These are phyloP conservation scores for Glycine tomentella DNA, from an alignment of 306 rosid species.

Conservation along the genomic window DNA sequence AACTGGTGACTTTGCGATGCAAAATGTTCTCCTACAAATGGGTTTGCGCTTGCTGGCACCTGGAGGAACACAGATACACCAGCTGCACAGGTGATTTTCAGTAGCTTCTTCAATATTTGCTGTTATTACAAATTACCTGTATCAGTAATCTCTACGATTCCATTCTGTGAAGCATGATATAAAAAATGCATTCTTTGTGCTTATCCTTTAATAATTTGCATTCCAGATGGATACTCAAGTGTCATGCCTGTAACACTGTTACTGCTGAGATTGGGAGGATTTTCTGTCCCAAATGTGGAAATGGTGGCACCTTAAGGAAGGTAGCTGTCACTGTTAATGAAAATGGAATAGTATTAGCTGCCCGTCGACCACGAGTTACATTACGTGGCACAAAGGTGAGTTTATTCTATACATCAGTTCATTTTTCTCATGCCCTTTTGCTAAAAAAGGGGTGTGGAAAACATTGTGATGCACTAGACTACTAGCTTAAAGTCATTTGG, in stretches of 20 bases:
- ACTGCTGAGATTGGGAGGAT: constrained; percentile 89
- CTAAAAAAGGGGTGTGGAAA: neutral
- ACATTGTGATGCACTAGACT: neutral
- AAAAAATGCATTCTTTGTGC: constrained; percentile 3
- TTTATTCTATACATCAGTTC: constrained; percentile 11
- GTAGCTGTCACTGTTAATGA: constrained; percentile 98
- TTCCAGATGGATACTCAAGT: constrained; percentile 91
- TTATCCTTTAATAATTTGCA: constrained; percentile 42
- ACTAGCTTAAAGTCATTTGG: neutral
- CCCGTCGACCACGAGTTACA: constrained; percentile 71
- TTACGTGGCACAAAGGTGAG: constrained; percentile 97
- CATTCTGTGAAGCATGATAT: constrained; percentile 1
- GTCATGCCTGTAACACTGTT: constrained; percentile 87
- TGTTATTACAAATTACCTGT: neutral
- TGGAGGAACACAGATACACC: constrained; percentile 87
- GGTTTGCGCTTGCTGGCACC: constrained; percentile 94
- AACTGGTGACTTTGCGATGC: constrained; percentile 96
- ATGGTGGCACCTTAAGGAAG: constrained; percentile 96
- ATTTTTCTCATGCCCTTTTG: constrained; percentile 9
- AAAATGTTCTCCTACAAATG: constrained; percentile 95
- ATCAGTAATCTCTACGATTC: neutral
- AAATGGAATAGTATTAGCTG: constrained; percentile 82
- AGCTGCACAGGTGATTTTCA: constrained; percentile 75
- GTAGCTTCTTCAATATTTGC: constrained; percentile 30
- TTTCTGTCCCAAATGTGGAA: constrained; percentile 96